Evolutionary conservation across 148 eudicot genomes (phyloP), one percentile per base, ranked within the genome.

Genomic region (Tetragonia tetragonoides): DNA sequence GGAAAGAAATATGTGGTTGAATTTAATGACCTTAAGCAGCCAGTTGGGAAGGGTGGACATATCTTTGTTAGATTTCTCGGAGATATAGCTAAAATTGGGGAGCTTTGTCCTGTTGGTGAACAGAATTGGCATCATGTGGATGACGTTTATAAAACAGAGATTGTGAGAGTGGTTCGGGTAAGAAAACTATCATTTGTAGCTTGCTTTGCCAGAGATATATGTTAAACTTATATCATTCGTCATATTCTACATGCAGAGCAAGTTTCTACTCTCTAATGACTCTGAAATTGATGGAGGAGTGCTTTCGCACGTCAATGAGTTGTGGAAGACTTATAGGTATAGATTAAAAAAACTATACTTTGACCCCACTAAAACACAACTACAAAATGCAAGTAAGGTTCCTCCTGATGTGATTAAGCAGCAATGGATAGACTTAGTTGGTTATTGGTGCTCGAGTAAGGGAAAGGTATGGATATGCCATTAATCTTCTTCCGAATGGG

Each of bases 1-100:
- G n/a, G n/a, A n/a, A n/a, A n/a, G n/a, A n/a, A n/a, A n/a, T n/a
- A n/a, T n/a, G n/a, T n/a, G n/a, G n/a, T n/a, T n/a, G n/a, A n/a
- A n/a, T n/a, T n/a, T n/a, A 73, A 73, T 40, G 34, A 41, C 10
- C 17, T 54, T 20, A 61, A 73, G 21, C 65, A 73, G n/a, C 75
- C 49, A 7, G 57, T 73, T 10, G 61, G 41, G 28, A 73, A 73
- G 34, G 64, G 74, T 23, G 75, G 75, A 18, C 44, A 56, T 37
- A 28, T 73, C 21, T 28, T 73, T 14, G 21, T 73, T n/a, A 73
- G 75, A 18, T 57, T 56, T 57, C 65, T 73, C 10, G 75, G 75
- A 57, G 75, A 73, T n/a, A 61, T 56, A 2, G 75, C 75, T 7
- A 73, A 73, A 41, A 57, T 0, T 10, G 65, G 75, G 16, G 65